Percentiles rank a stretch among this genome's conserved stretches.
Evolutionary conservation across 371 early-diverging fungal species (phyloP).

Genomic region (Mucor circinelloides): DNA sequence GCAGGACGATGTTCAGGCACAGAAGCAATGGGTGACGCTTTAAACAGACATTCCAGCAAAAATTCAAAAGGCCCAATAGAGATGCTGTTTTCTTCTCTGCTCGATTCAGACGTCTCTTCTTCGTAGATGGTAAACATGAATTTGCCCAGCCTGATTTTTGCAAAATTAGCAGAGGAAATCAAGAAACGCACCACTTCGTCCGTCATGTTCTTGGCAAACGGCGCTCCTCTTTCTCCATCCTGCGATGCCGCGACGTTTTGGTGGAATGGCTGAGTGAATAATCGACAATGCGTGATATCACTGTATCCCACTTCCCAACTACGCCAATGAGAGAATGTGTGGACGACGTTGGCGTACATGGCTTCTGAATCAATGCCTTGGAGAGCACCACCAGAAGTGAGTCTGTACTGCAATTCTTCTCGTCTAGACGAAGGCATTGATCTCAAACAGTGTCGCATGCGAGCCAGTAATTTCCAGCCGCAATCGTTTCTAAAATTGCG

Average conservation of each 20-base stretch:
- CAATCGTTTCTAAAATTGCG: constrained; percentile 67
- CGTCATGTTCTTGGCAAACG: constrained; percentile 11
- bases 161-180: constrained; percentile 39
- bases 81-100: constrained; percentile 46
- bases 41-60: constrained; percentile 37
- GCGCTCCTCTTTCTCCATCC: background rate
- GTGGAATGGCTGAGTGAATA: constrained; percentile 58
- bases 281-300: constrained; percentile 49
- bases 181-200: constrained; percentile 38
- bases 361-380: constrained; percentile 38
- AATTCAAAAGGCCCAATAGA: constrained; percentile 32
- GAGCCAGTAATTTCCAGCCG: constrained; percentile 80
- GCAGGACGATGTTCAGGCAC: background rate
- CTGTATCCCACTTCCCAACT: constrained; percentile 65
- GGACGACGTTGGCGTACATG: constrained; percentile 56
- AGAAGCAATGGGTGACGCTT: constrained; percentile 24
- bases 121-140: constrained; percentile 52
- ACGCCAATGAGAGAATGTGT: constrained; percentile 64
- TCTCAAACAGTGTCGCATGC: constrained; percentile 69
- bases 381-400: constrained; percentile 47
- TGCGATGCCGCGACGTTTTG: constrained; percentile 8
- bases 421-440: constrained; percentile 41
- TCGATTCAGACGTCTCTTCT: constrained; percentile 38
- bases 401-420: constrained; percentile 47
- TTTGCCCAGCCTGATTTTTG: constrained; percentile 29